phyloP scores from a whole-genome alignment of 805 yeast genomes.

The Saccharomycopsis oosterbeekiorum region DNA sequence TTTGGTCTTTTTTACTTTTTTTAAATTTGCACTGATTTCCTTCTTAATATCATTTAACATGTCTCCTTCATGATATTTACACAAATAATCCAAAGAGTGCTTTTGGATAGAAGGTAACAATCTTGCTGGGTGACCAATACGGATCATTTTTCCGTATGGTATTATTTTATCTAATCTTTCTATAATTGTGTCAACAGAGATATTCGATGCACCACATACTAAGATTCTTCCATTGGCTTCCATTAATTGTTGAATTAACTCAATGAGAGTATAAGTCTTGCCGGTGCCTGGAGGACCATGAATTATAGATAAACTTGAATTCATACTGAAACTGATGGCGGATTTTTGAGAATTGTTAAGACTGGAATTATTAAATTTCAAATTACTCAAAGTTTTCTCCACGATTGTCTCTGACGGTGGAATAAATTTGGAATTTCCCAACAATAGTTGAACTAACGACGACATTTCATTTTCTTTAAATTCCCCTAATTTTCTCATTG shows the following conservation, averaged over 20 bases:
- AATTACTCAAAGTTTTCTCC: conserved; percentile 6
- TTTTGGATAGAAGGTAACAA: conserved; percentile 48
- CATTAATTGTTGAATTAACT: conserved; percentile 64
- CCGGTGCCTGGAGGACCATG: conserved; percentile 83
- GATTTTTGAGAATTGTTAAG: conserved; percentile 53
- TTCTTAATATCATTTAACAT: conserved; percentile 56
- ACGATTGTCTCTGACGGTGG: conserved; percentile 21
- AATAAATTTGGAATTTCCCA: conserved; percentile 34
- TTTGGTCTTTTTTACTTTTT: conserved; percentile 49
- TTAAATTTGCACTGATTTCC: conserved; percentile 58
- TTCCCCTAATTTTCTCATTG: conserved; percentile 57
- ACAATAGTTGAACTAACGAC: conserved; percentile 31
- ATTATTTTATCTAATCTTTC: conserved; percentile 52
- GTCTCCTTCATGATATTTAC: conserved; percentile 45
- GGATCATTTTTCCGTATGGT: conserved; percentile 42
- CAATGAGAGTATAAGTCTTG: conserved; percentile 75
- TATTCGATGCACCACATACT: conserved; percentile 91
- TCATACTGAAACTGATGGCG: conserved; percentile 61
- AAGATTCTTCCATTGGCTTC: conserved; percentile 44
- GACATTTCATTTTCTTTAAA: conserved; percentile 31
- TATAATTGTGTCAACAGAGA: conserved; percentile 82
- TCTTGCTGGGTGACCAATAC: conserved; percentile 94
- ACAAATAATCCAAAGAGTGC: conserved; percentile 69
- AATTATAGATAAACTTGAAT: conserved; percentile 48
- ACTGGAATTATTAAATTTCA: conserved; percentile 32